A percentile compares a stretch with the other conserved stretches of the same genome.
Evolutionary conservation across 2,329 filamentous ascomycete species (phyloP).

Genomic region (Apiospora rasikravindrae): DNA sequence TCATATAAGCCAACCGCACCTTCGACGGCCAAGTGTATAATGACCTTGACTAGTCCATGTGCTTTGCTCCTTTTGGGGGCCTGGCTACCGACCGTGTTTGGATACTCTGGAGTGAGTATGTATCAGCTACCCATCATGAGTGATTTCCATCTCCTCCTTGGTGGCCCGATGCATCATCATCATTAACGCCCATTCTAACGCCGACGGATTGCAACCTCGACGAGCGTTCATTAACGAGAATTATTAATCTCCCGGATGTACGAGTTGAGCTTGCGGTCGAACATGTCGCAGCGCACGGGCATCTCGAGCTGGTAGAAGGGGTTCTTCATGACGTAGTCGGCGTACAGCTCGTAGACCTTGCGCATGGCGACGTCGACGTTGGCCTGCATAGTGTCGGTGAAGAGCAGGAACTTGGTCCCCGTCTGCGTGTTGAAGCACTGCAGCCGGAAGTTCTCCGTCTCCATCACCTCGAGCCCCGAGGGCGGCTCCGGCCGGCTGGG

Average conservation of each 20-base stretch:
- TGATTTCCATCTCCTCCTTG: neutral
- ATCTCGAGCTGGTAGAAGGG: conserved; percentile 98
- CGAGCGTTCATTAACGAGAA: conserved; percentile 48
- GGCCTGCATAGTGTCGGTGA: conserved; percentile 86
- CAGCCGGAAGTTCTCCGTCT: conserved; percentile 91
- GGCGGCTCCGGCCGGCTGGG: conserved; percentile 64
- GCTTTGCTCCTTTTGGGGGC: neutral
- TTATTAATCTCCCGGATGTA: conserved; percentile 79
- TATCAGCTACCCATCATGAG: neutral
- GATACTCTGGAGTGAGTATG: neutral
- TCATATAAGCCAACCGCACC: neutral
- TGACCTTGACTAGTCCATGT: neutral
- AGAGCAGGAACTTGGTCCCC: conserved; percentile 92
- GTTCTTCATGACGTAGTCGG: conserved; percentile 99
- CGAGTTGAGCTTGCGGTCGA: conserved; percentile 82
- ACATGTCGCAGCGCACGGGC: conserved; percentile 93
- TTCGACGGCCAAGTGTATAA: neutral
- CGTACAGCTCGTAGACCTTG: conserved; percentile 91
- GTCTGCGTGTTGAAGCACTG: conserved; percentile 96
- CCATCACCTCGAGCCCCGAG: conserved; percentile 88
- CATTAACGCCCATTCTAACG: neutral
- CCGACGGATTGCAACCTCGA: neutral
- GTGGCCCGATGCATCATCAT: conserved; percentile 24
- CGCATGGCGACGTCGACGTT: conserved; percentile 85
- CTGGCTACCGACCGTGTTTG: neutral